phyloP scores from a whole-genome alignment of 345 rosid genomes.

The Lumnitzera littorea region DNA sequence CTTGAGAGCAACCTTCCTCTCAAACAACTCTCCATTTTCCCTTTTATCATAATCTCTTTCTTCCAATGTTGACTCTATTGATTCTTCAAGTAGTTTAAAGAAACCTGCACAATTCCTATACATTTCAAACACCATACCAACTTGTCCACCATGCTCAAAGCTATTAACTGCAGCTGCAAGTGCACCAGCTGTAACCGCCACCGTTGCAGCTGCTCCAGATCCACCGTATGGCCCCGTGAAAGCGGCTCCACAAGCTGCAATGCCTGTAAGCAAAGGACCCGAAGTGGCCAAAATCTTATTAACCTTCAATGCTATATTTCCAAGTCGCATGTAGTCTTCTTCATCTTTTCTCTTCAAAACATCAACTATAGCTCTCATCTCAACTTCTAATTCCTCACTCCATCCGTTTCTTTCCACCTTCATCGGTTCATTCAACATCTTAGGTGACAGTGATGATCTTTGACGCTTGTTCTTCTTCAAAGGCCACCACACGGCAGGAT shows the following conservation, averaged over 20 bases:
- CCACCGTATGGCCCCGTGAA: neutral
- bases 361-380: constrained; percentile 28
- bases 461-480: neutral
- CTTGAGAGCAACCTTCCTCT: constrained; percentile 11
- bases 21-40: constrained; percentile 20
- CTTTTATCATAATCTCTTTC: constrained; percentile 9
- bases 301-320: constrained; percentile 10
- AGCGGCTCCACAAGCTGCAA: constrained; percentile 5
- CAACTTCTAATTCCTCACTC: constrained; percentile 25
- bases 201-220: neutral
- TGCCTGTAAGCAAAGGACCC: neutral
- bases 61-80: neutral
- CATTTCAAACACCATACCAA: constrained; percentile 21
- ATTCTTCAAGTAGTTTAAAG: constrained; percentile 1
- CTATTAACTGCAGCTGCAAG: neutral
- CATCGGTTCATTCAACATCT: neutral
- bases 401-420: constrained; percentile 15
- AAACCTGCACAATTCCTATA: constrained; percentile 16
- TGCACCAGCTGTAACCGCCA: constrained; percentile 1
- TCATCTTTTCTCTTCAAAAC: constrained; percentile 31
- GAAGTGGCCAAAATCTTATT: neutral
- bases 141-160: constrained; percentile 3
- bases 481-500: constrained; percentile 37
- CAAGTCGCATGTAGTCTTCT: constrained; percentile 29
- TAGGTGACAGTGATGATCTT: neutral